phyloP scores from a whole-genome alignment of 1,139 yeast species.

The Saccharomyces hybrid region DNA sequence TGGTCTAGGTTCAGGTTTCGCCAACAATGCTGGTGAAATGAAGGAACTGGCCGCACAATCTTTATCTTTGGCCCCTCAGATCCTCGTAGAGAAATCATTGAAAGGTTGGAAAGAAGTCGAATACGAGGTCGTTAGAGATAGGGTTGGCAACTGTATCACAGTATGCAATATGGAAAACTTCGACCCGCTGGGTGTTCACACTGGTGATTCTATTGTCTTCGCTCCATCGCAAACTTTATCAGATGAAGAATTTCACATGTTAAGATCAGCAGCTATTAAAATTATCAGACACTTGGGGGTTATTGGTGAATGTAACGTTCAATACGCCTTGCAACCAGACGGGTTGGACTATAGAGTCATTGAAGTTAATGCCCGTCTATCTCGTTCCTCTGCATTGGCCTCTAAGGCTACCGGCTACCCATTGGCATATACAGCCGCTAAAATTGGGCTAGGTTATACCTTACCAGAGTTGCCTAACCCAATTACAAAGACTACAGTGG shows the following conservation, averaged over 20 bases:
- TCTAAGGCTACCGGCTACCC: conserved; percentile 99
- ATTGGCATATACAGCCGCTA: conserved; percentile 96
- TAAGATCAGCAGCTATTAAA: conserved; percentile 93
- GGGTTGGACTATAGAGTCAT: conserved; percentile 93
- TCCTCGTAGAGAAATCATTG: conserved; percentile 89
- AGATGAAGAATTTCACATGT: conserved; percentile 96
- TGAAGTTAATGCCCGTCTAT: conserved; percentile 94
- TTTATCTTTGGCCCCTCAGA: conserved; percentile 84
- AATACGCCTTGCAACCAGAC: conserved; percentile 92
- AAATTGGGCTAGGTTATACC: conserved; percentile 89
- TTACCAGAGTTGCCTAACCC: conserved; percentile 94
- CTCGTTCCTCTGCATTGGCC: conserved; percentile 95
- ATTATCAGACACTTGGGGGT: conserved; percentile 97
- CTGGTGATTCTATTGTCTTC: conserved; percentile 98
- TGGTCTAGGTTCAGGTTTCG: conserved; percentile 97
- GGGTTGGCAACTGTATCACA: conserved; percentile 93
- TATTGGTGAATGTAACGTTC: conserved; percentile 98
- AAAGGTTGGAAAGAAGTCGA: conserved; percentile 99
- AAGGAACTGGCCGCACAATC: conserved; percentile 84
- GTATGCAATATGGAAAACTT: conserved; percentile 99
- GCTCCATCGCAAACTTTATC: conserved; percentile 97
- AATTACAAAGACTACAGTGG: conserved; percentile 90
- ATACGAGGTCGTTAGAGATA: conserved; percentile 96
- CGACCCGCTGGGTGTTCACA: conserved; percentile 95
- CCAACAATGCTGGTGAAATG: conserved; percentile 72